Percentiles rank a stretch among this genome's conserved stretches.
These are phyloP conservation scores for Microsporum canis DNA, from an alignment of 2,329 filamentous ascomycete genomes.

Conservation along the genomic window DNA sequence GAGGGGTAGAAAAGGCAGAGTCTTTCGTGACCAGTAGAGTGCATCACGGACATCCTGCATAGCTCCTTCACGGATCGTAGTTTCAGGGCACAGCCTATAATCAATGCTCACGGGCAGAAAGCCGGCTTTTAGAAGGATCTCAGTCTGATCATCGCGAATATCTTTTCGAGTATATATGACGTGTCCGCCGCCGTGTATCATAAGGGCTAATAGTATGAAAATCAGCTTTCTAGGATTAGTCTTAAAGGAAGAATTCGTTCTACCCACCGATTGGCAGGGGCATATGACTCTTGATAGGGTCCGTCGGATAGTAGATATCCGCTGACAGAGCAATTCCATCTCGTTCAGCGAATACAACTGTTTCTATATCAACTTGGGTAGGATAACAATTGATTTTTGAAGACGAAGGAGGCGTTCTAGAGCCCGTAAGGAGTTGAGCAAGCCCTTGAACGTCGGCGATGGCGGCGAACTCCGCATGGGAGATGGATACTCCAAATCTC, in stretches of 20 bases:
- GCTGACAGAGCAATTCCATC: neutral
- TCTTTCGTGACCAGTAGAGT: slow-evolving; percentile 27
- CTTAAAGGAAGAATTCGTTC: neutral
- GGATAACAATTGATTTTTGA: neutral
- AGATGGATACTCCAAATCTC: neutral
- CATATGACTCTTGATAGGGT: neutral
- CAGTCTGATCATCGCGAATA: slow-evolving; percentile 23
- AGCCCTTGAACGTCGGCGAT: neutral
- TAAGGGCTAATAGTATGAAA: neutral
- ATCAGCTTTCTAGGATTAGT: neutral
- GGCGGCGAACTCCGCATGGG: neutral
- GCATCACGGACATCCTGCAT: slow-evolving; percentile 36
- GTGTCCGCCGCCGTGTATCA: slow-evolving; percentile 4
- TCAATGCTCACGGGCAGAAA: slow-evolving; percentile 41
- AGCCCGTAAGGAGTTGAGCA: neutral
- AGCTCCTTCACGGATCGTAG: slow-evolving; percentile 34
- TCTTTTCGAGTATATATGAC: neutral
- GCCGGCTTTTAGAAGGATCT: slow-evolving; percentile 28
- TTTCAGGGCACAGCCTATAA: slow-evolving; percentile 42
- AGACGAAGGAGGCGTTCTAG: neutral
- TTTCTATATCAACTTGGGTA: neutral
- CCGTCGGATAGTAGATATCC: neutral
- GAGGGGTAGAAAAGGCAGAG: slow-evolving; percentile 22
- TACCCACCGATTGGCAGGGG: neutral
- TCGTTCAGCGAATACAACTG: neutral